Conservation (phyloP, 768 basidiomycete species). For the Suillus brevipes region DNA sequence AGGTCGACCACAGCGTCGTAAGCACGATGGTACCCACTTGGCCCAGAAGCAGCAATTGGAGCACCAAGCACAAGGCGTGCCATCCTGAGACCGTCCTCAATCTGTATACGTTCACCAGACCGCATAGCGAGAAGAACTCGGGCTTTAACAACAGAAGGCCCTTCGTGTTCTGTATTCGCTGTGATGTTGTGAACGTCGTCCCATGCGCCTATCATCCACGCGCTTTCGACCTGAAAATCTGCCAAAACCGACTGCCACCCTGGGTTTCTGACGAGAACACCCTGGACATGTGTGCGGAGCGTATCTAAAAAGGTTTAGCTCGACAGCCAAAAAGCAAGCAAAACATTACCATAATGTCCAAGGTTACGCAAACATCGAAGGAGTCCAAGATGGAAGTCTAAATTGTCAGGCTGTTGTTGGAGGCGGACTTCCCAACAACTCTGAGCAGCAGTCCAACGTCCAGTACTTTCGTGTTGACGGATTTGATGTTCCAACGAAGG, state of each 20-base stretch:
- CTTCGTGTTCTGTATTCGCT: constrained; percentile 45
- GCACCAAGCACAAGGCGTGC: constrained; percentile 76
- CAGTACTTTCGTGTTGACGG: constrained; percentile 95
- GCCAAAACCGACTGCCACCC: constrained; percentile 78
- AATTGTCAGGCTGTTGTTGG: constrained; percentile 86
- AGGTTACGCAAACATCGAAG: constrained; percentile 89
- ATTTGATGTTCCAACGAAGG: constrained; percentile 96
- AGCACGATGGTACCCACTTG: constrained; percentile 77
- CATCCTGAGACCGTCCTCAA: constrained; percentile 52
- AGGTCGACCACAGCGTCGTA: constrained; percentile 87
- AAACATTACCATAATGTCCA: constrained; percentile 84
- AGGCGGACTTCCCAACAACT: constrained; percentile 98
- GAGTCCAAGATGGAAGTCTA: constrained; percentile 86
- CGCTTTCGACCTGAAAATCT: constrained; percentile 88
- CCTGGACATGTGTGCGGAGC: constrained; percentile 89
- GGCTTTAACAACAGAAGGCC: constrained; percentile 72
- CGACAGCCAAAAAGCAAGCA: constrained; percentile 3
- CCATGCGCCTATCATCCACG: constrained; percentile 97
- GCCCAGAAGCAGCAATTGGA: constrained; percentile 79
- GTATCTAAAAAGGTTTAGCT: constrained; percentile 60
- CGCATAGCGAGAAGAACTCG: constrained; percentile 81
- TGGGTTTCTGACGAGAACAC: constrained; percentile 82
- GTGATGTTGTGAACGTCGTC: constrained; percentile 69
- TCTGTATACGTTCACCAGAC: constrained; percentile 44
- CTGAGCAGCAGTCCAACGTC: constrained; percentile 96